Base-by-base conservation (phyloP, 768 basidiomycete species). In the Podaxis pistillaris region DNA sequence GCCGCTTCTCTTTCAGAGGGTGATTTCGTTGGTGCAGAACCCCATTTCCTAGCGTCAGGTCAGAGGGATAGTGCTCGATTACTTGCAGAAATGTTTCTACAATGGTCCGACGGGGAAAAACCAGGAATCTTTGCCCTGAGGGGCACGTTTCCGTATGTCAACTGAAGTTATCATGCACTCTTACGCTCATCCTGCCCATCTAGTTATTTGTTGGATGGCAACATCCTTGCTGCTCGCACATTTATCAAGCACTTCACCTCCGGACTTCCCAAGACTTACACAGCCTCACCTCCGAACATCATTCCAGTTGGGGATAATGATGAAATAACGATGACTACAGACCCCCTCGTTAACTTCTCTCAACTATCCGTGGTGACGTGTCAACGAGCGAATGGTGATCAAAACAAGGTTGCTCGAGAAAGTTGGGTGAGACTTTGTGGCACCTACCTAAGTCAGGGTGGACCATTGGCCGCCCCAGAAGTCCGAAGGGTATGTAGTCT, bases 191-290 rank as follows among this genome's bases (percentile, higher is more conserved):
- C 58, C 58, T 0, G n/a, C 12, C 3, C 15, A 47, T 22, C 36
- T 68, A 93, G 91, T 62, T 92, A 91, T 69, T 79, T 95, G 24
- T 84, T 83, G 64, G 92, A 94, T 58, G 93, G 93, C 15, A 94
- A 94, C 66, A 89, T 99, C 69, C 85, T 94, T n/a, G 92, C 92
- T 3, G 93, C 96, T 3, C 86, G 87, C n/a, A 86, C 90, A n/a
- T 97, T 98, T 80, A 88, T 96, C 71, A 79, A 82, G n/a, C 85
- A 88, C 54, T 94, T 91, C 72, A 81, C 89, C 53, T 80, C 88
- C 55, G 83, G 85, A 61, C 76, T 92, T 5, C 78, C 88, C 51
- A 76, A 81, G n/a, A 19, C 54, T n/a, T 56, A 55, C 46, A 47
- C 47, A 47, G 24, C 37, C n/a, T 26, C 53, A 15, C 30, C 60